Percentiles rank a stretch among this genome's conserved stretches.
phyloP scores from a whole-genome alignment of 441 rosid genomes.

The Daphne laureola region DNA sequence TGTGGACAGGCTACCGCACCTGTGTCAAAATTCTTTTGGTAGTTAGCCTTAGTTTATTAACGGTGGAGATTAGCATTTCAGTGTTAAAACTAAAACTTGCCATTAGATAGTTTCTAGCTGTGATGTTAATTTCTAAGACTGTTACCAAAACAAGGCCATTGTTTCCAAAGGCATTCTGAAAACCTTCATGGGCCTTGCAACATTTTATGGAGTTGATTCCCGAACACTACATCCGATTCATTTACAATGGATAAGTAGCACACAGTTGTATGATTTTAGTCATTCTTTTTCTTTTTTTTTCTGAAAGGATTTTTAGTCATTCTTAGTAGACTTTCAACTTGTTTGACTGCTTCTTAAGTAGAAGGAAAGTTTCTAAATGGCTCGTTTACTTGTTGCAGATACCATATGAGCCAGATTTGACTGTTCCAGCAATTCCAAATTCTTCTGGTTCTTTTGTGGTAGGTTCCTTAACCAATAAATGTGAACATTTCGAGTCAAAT shows the following conservation, averaged over 20 bases:
- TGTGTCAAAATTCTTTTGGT: no score
- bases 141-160: no score
- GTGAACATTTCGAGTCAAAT: conserved; percentile 12
- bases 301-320: conserved; percentile 6
- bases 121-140: no score
- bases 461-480: conserved; percentile 20
- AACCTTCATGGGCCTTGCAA: no score
- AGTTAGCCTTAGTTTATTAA: no score
- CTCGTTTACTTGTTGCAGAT: conserved; percentile 13
- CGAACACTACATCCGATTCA: background rate
- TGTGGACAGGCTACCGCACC: no score
- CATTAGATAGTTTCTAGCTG: no score
- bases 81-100: no score
- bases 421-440: conserved; percentile 16
- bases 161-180: no score
- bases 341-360: background rate
- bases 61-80: no score
- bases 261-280: background rate
- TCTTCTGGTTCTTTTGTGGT: conserved; percentile 17
- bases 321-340: background rate
- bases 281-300: no score
- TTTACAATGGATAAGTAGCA: background rate
- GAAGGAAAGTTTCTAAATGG: conserved; percentile 7
- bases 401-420: conserved; percentile 20
- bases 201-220: background rate